Percentiles rank a stretch among this genome's conserved stretches.
These are phyloP conservation scores for Ceratobasidium sp. DNA, from an alignment of 1,284 basidiomycete species.

Conservation along the genomic window DNA sequence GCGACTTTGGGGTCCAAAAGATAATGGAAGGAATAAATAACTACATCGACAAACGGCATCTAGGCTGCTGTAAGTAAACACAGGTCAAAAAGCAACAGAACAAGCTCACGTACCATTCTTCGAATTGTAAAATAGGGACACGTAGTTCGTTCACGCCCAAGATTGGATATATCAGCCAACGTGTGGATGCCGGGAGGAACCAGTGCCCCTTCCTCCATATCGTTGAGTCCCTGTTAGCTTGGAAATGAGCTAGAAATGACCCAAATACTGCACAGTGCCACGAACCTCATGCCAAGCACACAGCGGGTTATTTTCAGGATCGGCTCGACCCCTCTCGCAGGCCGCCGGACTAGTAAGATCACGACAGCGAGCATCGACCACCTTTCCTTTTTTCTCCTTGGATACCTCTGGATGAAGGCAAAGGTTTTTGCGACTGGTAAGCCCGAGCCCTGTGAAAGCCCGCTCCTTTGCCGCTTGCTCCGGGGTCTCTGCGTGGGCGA, in stretches of 20 bases:
- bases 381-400: slow-evolving; percentile 97
- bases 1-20: slow-evolving; percentile 98
- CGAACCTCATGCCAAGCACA: slow-evolving; percentile 95
- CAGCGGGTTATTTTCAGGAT: slow-evolving; percentile 91
- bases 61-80: slow-evolving; percentile 51
- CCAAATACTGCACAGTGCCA: slow-evolving; percentile 2
- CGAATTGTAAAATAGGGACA: slow-evolving; percentile 98
- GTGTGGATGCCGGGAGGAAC: slow-evolving; percentile 93
- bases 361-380: slow-evolving; percentile 95
- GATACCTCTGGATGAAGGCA: slow-evolving; percentile 96
- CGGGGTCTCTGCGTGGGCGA: slow-evolving; percentile 64
- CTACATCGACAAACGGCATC: slow-evolving; percentile 94
- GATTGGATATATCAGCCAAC: slow-evolving; percentile 89
- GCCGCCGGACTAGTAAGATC: slow-evolving; percentile 89
- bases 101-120: slow-evolving; percentile 74
- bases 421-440: slow-evolving; percentile 95
- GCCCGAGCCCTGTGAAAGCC: slow-evolving; percentile 86
- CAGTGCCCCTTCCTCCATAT: slow-evolving; percentile 82
- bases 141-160: slow-evolving; percentile 83
- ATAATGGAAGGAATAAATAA: slow-evolving; percentile 99
- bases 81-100: neutral
- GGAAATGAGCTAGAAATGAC: slow-evolving; percentile 4
- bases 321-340: slow-evolving; percentile 83
- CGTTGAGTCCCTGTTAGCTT: slow-evolving; percentile 65
- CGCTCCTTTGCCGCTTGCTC: slow-evolving; percentile 81